Evolutionary conservation across 805 yeast species (phyloP), one percentile per base, ranked within the genome.

Genomic region (Yamadazyma philogaea): DNA sequence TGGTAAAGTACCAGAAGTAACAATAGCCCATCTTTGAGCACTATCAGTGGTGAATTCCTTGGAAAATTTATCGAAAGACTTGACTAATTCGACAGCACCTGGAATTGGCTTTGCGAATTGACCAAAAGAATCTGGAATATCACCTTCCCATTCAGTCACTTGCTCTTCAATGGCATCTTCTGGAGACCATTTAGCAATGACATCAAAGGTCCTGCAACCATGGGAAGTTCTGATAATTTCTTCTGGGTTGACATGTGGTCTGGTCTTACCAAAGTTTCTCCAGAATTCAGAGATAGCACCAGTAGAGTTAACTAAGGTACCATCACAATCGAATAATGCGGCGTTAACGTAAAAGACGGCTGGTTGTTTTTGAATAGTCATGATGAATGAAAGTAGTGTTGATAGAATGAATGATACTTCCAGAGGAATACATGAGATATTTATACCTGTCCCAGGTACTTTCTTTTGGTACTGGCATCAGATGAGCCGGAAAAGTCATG

Each of bases 201-300:
- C 84, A 56, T 87, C 96, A 52, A 77, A 77, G 26, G 95, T 86
- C 64, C 96, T 77, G 60, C 87, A 81, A 31, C 96, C 96, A 65
- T 87, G 96, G 27, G 84, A 77, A 41, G 82, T 78, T 62, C 80
- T 77, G 60, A 84, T 79, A 43, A 86, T 83, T 54, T 82, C 80
- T 50, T 79, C 81, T 14, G 86, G 78, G 62, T 81, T 79, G 43
- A 83, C 81, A 57, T 76, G 77, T 47, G 87, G 79, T 64, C 84
- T 77, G 56, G 77, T 73, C 55, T 73, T 71, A 51, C 84, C 86
- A 57, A 84, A 76, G 46, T 79, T 82, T 55, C 77, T 77, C 95
- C 95, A 87, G 69, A 86, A 80, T 56, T 80, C 84, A 57, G 85
- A 87, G 48, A 87, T 86, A 45, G 93, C 87, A 42, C 79, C 81